phyloP scores from a whole-genome alignment of 345 rosid species.

The Aquilaria yunnanensis region DNA sequence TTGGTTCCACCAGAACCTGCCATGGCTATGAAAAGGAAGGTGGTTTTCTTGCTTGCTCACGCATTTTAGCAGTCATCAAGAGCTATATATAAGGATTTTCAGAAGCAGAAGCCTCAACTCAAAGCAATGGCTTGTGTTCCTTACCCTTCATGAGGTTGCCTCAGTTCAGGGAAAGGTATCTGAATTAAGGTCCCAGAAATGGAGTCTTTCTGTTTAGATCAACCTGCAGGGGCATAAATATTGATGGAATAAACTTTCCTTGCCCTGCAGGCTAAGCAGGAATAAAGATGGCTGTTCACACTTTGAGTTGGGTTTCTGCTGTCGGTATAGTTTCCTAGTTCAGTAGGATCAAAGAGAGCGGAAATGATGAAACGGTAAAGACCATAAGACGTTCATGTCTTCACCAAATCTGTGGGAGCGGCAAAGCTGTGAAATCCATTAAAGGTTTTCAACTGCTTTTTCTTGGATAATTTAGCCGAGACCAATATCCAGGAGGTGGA shows the following conservation, averaged over 20 bases:
- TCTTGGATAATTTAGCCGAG: neutral
- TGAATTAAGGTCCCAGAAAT: neutral
- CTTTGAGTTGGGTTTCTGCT: too few relatives aligned
- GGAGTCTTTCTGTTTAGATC: neutral
- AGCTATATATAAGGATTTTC: neutral
- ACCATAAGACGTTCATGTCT: too few relatives aligned
- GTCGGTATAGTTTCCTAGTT: too few relatives aligned
- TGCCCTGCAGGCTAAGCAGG: conserved; percentile 15
- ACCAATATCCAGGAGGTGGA: conserved; percentile 2
- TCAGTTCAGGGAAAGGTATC: conserved; percentile 28
- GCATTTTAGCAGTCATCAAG: neutral
- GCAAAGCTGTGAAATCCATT: too few relatives aligned
- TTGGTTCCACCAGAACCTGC: conserved; percentile 51
- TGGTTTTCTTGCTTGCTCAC: neutral
- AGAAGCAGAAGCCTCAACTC: conserved; percentile 23
- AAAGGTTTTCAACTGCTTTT: too few relatives aligned
- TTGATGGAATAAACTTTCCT: conserved; percentile 19
- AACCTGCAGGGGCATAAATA: too few relatives aligned
- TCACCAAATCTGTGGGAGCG: too few relatives aligned
- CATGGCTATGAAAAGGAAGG: conserved; percentile 26
- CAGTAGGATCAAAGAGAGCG: too few relatives aligned
- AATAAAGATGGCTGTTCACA: conserved; percentile 14
- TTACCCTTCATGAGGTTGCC: conserved; percentile 25
- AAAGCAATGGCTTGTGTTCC: conserved; percentile 46
- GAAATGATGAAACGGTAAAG: too few relatives aligned